Evolutionary conservation across 2,329 filamentous ascomycete genomes (phyloP), one percentile per base, ranked within the genome.

Genomic region (Ophiocordyceps camponoti-leonardi): DNA sequence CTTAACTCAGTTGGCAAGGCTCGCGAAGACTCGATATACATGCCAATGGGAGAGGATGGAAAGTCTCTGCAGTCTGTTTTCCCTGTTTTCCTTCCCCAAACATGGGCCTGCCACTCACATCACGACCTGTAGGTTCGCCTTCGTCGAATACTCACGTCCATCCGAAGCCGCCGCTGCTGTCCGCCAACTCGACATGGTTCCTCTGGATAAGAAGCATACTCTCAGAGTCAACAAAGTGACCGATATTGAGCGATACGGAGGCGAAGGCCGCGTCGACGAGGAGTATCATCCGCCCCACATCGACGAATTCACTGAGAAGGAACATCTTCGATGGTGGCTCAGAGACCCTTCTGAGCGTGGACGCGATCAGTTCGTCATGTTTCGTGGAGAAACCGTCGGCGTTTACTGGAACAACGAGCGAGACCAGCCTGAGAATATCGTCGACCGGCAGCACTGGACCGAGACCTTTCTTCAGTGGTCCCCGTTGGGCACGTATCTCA

Each of bases 381-480:
- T 84, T 72, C 81, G 86, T 45, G 84, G 81, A 54, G 92, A 98
- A 45, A 83, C 81, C 50, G 92, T 98, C 35, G 88, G 87, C 48
- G 83, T 98, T 6, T 94, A 84, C 73, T 98, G 90, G 90, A 96
- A 96, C 71, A 94, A 93, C 72, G 92, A 94, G 67, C 90, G 83
- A 66, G 88, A 95, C 49, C 66, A 73, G 20, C 87, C 90, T 5
- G 92, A 98, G 64, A 79, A 77, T 51, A 77, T 95, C 35, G 86
- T 98, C 47, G 90, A 96, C 59, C 82, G 92, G 54, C 80, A 83
- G 57, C 85, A 93, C 72, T 98, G 92, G 92, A 98, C 92, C 49
- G 92, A 98, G 66, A 86, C 86, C 35, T 98, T 98, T 61, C 82
- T 98, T 44, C 86, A 94, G 67, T 98, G 92, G 92, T 96, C 92